A percentile compares a stretch with the other conserved stretches of the same genome.
Evolutionary conservation across 768 basidiomycete species (phyloP).

Genomic region (Tylopilus sp.): DNA sequence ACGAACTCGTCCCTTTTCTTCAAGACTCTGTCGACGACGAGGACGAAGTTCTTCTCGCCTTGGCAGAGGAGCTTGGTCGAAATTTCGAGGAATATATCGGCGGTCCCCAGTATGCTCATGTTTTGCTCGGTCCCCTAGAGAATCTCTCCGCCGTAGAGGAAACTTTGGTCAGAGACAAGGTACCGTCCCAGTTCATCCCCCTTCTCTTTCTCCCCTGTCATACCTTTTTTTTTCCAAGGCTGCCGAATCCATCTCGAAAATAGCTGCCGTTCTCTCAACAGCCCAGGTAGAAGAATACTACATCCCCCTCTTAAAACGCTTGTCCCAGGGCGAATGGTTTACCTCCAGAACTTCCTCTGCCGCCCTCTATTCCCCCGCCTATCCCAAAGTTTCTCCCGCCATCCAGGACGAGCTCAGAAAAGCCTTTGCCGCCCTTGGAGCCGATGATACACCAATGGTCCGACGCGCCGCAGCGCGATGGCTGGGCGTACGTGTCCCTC

Average conservation of each 20-base stretch:
- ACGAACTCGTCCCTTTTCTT: conserved; percentile 94
- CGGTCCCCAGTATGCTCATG: conserved; percentile 81
- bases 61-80: conserved; percentile 92
- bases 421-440: conserved; percentile 74
- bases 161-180: conserved; percentile 97
- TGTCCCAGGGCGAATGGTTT: conserved; percentile 97
- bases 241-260: conserved; percentile 91
- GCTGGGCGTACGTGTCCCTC: conserved; percentile 74
- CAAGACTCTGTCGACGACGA: conserved; percentile 99
- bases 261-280: conserved; percentile 73
- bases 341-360: conserved; percentile 96
- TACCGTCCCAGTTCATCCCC: conserved; percentile 30
- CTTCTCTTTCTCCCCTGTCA: neutral
- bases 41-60: conserved; percentile 93
- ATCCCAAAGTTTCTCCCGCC: conserved; percentile 67
- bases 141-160: conserved; percentile 96
- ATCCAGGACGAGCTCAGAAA: conserved; percentile 88
- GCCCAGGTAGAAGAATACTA: conserved; percentile 85
- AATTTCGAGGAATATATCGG: conserved; percentile 95
- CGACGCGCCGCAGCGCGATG: conserved; percentile 93
- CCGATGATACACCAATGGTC: conserved; percentile 99
- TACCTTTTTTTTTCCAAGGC: conserved; percentile 51
- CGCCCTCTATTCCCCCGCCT: conserved; percentile 88
- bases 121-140: conserved; percentile 88
- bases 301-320: conserved; percentile 84